Evolutionary conservation across 345 rosid genomes (phyloP).

Genomic region (Rhizophora mangle): DNA sequence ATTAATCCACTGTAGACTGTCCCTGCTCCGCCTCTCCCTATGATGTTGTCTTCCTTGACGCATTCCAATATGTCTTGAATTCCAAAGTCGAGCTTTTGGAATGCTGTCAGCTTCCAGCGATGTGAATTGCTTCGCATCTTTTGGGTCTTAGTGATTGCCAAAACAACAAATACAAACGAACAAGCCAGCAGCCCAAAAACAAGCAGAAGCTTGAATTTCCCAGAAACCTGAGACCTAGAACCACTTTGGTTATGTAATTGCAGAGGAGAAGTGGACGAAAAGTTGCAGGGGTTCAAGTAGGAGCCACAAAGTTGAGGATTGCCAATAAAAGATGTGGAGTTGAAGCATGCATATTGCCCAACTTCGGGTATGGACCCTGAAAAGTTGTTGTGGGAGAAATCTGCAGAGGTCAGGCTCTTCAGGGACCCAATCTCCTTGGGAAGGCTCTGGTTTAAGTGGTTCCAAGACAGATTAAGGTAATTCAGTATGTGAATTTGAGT

Average conservation of each 20-base stretch:
- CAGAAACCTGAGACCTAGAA: conserved; percentile 27
- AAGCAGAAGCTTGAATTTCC: conserved; percentile 45
- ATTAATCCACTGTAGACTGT: conserved; percentile 56
- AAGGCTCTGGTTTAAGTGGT: conserved; percentile 46
- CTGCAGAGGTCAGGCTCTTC: conserved; percentile 60
- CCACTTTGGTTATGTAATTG: conserved; percentile 7
- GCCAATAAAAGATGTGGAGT: conserved; percentile 55
- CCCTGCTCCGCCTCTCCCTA: conserved; percentile 76
- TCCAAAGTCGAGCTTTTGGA: conserved; percentile 59
- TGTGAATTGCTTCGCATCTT: conserved; percentile 33
- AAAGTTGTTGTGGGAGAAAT: conserved; percentile 65
- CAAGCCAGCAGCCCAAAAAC: conserved; percentile 55
- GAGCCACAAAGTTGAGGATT: conserved; percentile 58
- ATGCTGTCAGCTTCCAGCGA: conserved; percentile 63
- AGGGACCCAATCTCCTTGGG: conserved; percentile 46
- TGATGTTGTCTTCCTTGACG: conserved; percentile 58
- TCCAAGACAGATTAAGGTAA: conserved; percentile 60
- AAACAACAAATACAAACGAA: conserved; percentile 38
- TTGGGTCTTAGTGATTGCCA: conserved; percentile 49
- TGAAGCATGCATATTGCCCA: conserved; percentile 54
- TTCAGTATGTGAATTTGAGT: conserved; percentile 44
- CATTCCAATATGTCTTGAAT: conserved; percentile 50
- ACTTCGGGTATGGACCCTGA: conserved; percentile 56
- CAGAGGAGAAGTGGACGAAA: conserved; percentile 18
- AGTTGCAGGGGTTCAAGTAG: conserved; percentile 42